Conservation (phyloP, 2,329 filamentous ascomycete species). For the Exophiala sp. region DNA sequence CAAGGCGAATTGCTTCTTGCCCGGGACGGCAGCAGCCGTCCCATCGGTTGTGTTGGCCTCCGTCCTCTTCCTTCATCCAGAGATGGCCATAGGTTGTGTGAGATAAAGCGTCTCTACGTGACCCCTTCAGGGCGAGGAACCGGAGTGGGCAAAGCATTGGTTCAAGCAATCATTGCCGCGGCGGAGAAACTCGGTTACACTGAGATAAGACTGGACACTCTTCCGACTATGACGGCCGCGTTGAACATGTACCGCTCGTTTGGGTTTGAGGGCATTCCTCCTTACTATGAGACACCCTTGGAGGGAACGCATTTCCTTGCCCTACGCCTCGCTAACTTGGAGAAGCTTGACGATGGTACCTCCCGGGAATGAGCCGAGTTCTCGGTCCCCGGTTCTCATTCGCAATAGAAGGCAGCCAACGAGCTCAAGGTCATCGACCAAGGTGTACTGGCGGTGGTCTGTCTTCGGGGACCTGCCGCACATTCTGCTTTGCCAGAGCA, state of each 20-base stretch:
- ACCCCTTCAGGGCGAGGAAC: constrained; percentile 43
- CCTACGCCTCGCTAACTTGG: constrained; percentile 26
- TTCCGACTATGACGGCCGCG: constrained; percentile 49
- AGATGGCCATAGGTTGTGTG: constrained; percentile 34
- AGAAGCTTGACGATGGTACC: background rate
- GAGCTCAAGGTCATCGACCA: too few species aligned
- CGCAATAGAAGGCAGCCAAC: too few species aligned
- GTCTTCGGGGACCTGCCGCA: too few species aligned
- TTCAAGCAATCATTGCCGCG: constrained; percentile 40
- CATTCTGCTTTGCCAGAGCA: background rate
- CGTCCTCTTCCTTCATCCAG: constrained; percentile 14
- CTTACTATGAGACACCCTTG: constrained; percentile 54
- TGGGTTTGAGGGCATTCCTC: constrained; percentile 48
- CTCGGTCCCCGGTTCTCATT: too few species aligned
- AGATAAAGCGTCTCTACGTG: constrained; percentile 56
- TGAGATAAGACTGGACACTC: constrained; percentile 52
- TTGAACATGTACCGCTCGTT: constrained; percentile 44
- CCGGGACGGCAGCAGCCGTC: constrained; percentile 22
- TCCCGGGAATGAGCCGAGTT: background rate
- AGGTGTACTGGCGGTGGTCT: too few species aligned
- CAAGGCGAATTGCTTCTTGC: constrained; percentile 49
- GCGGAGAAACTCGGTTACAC: constrained; percentile 47
- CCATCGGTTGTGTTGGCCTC: constrained; percentile 24
- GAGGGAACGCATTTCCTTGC: constrained; percentile 50
- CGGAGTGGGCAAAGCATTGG: constrained; percentile 46